Evolutionary conservation across 1,284 basidiomycete species (phyloP).

Genomic region (Schizopora paradoxa): DNA sequence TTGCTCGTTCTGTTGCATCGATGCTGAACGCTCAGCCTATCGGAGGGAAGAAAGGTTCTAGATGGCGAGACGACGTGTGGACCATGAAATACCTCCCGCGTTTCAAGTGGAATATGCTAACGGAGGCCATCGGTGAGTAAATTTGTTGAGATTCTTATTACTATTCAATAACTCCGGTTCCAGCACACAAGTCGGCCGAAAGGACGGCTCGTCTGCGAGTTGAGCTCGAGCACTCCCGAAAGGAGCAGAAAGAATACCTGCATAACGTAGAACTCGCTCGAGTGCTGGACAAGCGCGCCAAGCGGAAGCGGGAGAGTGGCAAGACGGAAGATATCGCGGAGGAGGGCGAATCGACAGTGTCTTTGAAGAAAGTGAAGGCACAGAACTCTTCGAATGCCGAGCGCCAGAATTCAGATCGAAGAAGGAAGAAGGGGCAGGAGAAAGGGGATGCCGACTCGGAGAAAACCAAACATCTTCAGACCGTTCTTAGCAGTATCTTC

Average conservation of each 20-base stretch:
- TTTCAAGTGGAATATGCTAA: constrained; percentile 99
- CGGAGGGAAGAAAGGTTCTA: constrained; percentile 86
- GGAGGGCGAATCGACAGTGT: constrained; percentile 28
- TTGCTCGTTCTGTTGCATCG: constrained; percentile 86
- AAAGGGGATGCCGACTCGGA: constrained; percentile 20
- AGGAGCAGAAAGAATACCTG: constrained; percentile 92
- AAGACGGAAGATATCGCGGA: no score
- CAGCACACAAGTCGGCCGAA: constrained; percentile 90
- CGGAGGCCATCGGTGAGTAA: constrained; percentile 91
- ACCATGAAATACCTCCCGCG: constrained; percentile 98
- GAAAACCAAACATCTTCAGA: constrained; percentile 35
- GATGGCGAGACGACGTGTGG: constrained; percentile 98
- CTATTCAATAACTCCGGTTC: constrained; percentile 6
- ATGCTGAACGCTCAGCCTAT: constrained; percentile 97
- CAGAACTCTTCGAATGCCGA: constrained; percentile 13
- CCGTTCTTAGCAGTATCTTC: constrained; percentile 53
- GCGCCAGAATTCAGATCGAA: constrained; percentile 25
- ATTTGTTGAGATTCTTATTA: constrained; percentile 3
- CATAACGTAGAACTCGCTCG: constrained; percentile 92
- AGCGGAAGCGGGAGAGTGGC: constrained; percentile 46
- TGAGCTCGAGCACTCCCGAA: constrained; percentile 83
- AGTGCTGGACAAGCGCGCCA: constrained; percentile 82
- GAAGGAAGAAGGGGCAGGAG: constrained; percentile 24
- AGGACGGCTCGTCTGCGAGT: constrained; percentile 85
- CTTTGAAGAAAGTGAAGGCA: no score